A percentile compares a stretch with the other conserved stretches of the same genome.
Evolutionary conservation across 352 stramenopile genomes (phyloP).

Genomic region (Globisporangium viniferum): DNA sequence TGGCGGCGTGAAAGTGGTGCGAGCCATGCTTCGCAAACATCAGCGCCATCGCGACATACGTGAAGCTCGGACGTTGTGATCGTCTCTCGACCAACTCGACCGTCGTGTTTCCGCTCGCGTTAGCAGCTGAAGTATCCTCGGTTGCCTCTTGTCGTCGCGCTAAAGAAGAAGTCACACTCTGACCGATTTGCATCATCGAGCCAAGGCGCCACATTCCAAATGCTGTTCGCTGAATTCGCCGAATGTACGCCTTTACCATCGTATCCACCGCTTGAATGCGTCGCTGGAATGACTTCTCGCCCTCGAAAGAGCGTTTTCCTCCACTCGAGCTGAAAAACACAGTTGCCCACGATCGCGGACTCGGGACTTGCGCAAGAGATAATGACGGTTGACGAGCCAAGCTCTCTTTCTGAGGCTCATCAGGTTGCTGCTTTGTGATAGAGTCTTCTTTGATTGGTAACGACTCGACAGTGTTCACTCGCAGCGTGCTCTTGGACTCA

Average conservation of each 20-base stretch:
- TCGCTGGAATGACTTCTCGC: background rate
- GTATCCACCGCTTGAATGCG: constrained; percentile 5
- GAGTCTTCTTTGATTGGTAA: background rate
- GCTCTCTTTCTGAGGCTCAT: background rate
- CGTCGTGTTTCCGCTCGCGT: background rate
- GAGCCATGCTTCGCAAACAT: constrained; percentile 22
- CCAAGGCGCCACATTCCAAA: constrained; percentile 12
- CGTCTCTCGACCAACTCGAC: background rate
- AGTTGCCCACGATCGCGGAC: constrained; percentile 1
- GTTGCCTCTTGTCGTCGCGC: background rate
- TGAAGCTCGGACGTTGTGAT: constrained; percentile 26
- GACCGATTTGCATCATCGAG: background rate
- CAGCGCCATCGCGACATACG: constrained; percentile 39
- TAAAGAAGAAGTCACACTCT: background rate
- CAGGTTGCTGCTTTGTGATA: background rate
- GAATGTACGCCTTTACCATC: background rate
- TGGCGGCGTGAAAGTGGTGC: constrained; percentile 22
- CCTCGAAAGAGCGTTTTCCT: background rate
- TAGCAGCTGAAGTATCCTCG: background rate
- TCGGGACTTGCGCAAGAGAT: background rate
- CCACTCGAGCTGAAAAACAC: background rate
- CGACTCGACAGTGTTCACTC: background rate
- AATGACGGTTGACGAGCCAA: background rate
- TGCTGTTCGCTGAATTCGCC: constrained; percentile 4
- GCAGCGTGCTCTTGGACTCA: background rate